A percentile compares a stretch with the other conserved stretches of the same genome.
Conservation (phyloP, 805 yeast genomes). For the Metschnikowia baotianmanensis region DNA sequence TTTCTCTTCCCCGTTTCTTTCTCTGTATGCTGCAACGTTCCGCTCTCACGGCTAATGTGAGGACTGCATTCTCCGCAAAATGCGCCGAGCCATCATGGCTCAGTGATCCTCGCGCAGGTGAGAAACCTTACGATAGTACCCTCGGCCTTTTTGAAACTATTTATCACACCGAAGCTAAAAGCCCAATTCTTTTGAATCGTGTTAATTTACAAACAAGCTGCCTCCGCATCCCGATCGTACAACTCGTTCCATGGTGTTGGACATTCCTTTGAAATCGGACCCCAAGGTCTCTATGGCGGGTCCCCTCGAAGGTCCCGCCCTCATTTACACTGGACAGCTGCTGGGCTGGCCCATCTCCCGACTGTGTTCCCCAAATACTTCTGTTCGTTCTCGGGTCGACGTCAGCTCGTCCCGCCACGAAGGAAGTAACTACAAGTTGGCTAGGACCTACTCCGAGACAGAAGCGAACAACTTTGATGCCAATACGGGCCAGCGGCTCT, state of each 20-base stretch:
- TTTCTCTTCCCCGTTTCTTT: neutral
- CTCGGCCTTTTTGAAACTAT: neutral
- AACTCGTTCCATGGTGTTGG: constrained; percentile 25
- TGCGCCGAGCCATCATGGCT: constrained; percentile 7
- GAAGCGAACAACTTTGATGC: constrained; percentile 60
- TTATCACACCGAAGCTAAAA: too few species aligned
- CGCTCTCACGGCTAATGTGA: neutral
- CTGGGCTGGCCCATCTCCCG: constrained; percentile 9
- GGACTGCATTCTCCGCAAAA: constrained; percentile 15
- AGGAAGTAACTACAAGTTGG: constrained; percentile 28
- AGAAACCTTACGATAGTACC: neutral
- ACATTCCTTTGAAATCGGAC: constrained; percentile 39
- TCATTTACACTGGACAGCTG: constrained; percentile 4
- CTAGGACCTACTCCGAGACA: constrained; percentile 62
- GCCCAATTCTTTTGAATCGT: too few species aligned
- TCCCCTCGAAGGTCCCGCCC: constrained; percentile 11
- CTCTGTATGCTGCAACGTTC: neutral
- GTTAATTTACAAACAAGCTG: neutral
- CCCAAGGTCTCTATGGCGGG: constrained; percentile 33
- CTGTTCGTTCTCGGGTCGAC: constrained; percentile 6
- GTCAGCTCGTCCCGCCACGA: constrained; percentile 3
- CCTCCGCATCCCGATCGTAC: neutral
- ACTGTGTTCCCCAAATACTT: constrained; percentile 8
- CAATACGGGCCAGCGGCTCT: constrained; percentile 51
- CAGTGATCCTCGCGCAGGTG: constrained; percentile 4